Base-by-base conservation (phyloP, 164 flowering plant species). In the Kingdonia uniflora region DNA sequence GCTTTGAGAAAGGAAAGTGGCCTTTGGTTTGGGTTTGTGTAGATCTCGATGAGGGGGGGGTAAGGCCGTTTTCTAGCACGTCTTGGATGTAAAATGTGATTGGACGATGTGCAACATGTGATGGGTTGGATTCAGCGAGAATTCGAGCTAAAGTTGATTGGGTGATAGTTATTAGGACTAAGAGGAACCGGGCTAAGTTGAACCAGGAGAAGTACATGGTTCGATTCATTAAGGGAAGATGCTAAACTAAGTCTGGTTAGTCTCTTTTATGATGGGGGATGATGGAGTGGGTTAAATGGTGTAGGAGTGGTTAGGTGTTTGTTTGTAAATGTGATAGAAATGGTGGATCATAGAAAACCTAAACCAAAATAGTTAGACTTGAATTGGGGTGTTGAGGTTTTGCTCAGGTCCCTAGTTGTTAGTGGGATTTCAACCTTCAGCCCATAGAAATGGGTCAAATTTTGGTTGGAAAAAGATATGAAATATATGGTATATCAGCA, bases 31-130 rank as follows among this genome's bases (percentile, higher is more conserved):
- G 51, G 1, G 68, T 35, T 11, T 62, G 53, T 2, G 64, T 44
- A 1, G 70, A 54, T 19, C 15, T 60, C 17, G 68, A 12, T 14
- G 52, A 25, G 19, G 55, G 54, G 1, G 25, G 50, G 7, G 35
- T 2, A 19, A 63, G 22, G 47, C 14, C 2, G 12, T 29, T 29
- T 3, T 4, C 35, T 29, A 76, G 64, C 19, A 66, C 42, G 29
- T 73, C 58, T 51, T 54, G 50, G 67, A 73, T 73, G 24, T 62
- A 52, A 60, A 73, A 73, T 17, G 63, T 52, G 49, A 66, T 45
- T 19, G 58, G 48, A 58, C 23, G 54, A 33, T 56, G 69, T 44
- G 59, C 41, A 14, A 17, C 58, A 15, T 53, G 68, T 5, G 47
- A 59, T 49, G 17, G 57, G n/a, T 57, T 54, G 23, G 75, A 49